Conservation (phyloP, 2,329 filamentous ascomycete species). For the Nemania sp. region DNA sequence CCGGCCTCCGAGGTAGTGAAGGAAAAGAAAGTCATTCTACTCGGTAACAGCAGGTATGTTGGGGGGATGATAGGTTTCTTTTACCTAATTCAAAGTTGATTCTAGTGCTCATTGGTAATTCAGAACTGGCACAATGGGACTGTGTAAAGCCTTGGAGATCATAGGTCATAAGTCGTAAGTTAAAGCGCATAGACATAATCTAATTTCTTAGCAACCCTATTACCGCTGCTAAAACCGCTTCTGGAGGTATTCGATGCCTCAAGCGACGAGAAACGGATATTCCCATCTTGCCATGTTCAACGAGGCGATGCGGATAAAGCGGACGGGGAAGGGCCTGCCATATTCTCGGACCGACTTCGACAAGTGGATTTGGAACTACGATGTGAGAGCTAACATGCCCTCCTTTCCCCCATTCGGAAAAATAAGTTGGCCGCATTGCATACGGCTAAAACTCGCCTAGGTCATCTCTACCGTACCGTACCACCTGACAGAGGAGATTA, state of each 20-base stretch:
- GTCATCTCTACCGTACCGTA: conserved; percentile 16
- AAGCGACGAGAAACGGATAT: conserved; percentile 4
- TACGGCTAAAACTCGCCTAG: conserved; percentile 4
- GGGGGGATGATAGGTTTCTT: not conserved
- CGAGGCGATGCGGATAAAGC: conserved; percentile 16
- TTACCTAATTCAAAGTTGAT: not conserved
- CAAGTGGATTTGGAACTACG: conserved; percentile 18
- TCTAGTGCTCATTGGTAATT: not conserved
- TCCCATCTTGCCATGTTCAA: conserved; percentile 19
- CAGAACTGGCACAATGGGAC: conserved; percentile 5
- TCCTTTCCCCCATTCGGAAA: not conserved
- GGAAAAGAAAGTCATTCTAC: not conserved
- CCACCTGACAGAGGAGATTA: conserved; percentile 17
- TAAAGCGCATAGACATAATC: not conserved
- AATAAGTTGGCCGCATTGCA: not conserved
- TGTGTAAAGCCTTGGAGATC: conserved; percentile 16
- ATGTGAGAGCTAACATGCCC: conserved; percentile 6
- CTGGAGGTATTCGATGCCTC: conserved; percentile 12
- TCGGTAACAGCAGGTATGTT: not conserved
- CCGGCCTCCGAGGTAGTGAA: not conserved
- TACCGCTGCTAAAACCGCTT: conserved; percentile 3
- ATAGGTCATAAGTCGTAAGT: conserved; percentile 11
- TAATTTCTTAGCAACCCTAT: not conserved
- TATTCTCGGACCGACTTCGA: conserved; percentile 25
- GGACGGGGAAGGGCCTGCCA: conserved; percentile 1